Percentiles rank a stretch among this genome's conserved stretches.
Evolutionary conservation across 441 rosid species (phyloP).

Genomic region (Mallotus japonicus): DNA sequence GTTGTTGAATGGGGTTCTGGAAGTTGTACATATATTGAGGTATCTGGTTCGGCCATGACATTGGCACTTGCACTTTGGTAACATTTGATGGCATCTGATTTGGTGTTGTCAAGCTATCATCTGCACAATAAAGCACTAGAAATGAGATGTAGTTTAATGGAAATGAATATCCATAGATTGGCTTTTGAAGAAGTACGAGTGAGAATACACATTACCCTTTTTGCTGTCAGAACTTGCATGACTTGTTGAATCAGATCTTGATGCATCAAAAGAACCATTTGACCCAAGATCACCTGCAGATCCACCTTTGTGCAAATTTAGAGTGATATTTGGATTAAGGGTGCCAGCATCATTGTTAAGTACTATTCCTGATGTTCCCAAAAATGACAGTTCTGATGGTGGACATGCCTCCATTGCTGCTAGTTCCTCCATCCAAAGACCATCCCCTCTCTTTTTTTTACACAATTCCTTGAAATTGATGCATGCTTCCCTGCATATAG

Average conservation of each 20-base stretch:
- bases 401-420: conserved; percentile 71
- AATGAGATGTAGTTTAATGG: conserved; percentile 14
- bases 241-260: conserved; percentile 36
- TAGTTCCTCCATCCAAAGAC: conserved; percentile 82
- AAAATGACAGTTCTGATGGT: conserved; percentile 49
- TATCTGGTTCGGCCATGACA: conserved; percentile 68
- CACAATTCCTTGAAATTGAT: conserved; percentile 68
- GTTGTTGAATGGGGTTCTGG: conserved; percentile 42
- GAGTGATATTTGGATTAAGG: conserved; percentile 29
- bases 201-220: conserved; percentile 40
- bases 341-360: conserved; percentile 46
- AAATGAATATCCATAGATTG: not conserved
- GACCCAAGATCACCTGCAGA: conserved; percentile 28
- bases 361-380: conserved; percentile 59
- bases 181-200: not conserved
- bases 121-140: conserved; percentile 35
- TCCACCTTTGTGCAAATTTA: conserved; percentile 26
- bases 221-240: conserved; percentile 40
- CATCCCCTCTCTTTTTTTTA: conserved; percentile 70
- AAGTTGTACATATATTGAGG: conserved; percentile 58
- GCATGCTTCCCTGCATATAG: conserved; percentile 63
- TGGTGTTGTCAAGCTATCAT: conserved; percentile 36
- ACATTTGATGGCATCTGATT: conserved; percentile 35
- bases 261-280: conserved; percentile 36
- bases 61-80: conserved; percentile 48